Conservation (phyloP, 805 yeast species). For the Komagataella kurtzmanii region DNA sequence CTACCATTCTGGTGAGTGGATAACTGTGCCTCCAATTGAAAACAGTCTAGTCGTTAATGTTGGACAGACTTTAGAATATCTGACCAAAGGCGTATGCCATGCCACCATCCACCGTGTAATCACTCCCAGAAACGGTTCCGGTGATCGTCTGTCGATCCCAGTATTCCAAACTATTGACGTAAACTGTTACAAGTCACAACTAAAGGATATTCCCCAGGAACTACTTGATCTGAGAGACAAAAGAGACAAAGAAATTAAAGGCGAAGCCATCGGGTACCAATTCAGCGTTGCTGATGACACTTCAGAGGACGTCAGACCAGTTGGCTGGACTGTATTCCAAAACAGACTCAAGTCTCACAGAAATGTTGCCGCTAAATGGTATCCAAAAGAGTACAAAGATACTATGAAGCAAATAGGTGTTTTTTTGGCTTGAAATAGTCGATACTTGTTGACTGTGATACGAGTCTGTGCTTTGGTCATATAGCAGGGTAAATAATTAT, state of each 20-base stretch:
- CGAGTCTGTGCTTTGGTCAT: too few species aligned
- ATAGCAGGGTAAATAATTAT: too few species aligned
- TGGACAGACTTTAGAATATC: constrained; percentile 33
- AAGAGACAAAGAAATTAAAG: constrained; percentile 24
- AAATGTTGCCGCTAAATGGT: constrained; percentile 28
- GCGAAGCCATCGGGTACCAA: constrained; percentile 24
- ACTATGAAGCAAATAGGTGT: constrained; percentile 12
- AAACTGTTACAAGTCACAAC: constrained; percentile 17
- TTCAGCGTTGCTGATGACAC: constrained; percentile 19
- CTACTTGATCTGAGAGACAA: constrained; percentile 17
- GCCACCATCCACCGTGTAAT: constrained; percentile 35
- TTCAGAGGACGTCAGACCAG: constrained; percentile 18
- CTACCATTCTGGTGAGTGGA: constrained; percentile 26
- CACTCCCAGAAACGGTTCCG: constrained; percentile 13
- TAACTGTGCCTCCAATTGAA: constrained; percentile 27
- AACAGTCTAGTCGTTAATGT: constrained; percentile 24
- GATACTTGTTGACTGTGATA: too few species aligned
- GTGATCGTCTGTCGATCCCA: constrained; percentile 31
- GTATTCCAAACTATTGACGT: constrained; percentile 34
- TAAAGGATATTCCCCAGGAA: constrained; percentile 15
- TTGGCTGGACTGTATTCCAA: constrained; percentile 30
- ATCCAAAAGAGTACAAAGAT: constrained; percentile 22
- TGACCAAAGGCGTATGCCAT: constrained; percentile 32
- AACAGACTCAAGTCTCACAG: constrained; percentile 30
- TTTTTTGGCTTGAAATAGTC: not conserved